Evolutionary conservation across 2,329 filamentous ascomycete species (phyloP), one percentile per base, ranked within the genome.

Genomic region (Leptographium radiaticola): DNA sequence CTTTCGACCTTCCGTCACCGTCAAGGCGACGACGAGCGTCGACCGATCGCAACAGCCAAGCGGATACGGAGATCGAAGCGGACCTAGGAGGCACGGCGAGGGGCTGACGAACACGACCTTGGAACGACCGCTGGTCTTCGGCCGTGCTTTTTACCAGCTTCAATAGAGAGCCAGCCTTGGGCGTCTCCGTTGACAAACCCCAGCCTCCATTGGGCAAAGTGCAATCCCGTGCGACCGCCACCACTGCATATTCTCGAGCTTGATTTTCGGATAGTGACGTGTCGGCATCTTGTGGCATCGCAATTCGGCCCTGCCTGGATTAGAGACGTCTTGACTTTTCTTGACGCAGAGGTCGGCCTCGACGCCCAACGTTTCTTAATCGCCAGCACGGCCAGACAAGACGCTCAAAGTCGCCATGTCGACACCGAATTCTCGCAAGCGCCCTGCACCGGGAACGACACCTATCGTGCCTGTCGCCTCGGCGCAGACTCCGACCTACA

Each of bases 391-490:
- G 25, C 25, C 25, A 25, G 25, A 3, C 25, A 10, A 31, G 10
- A 47, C 45, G n/a, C n/a, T 18, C 31, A 47, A 33, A 15, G 31
- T 13, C 55, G 54, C 60, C 54, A 77, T 77, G 75, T 73, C 77
- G 55, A 63, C 69, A 36, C 68, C 71, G 47, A 79, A 78, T 58
- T 66, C 76, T 20, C 71, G 86, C 68, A 93, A 93, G 73, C 78
- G 87, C 66, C 75, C 84, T 60, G 86, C 87, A 48, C 84, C 87
- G 54, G 86, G 84, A 65, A 72, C 83, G 57, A 76, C 80, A 40
- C 84, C 87, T n/a, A 70, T 79, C 59, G 70, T 77, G 25, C 78
- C 81, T 38, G 64, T 73, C 50, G 72, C 73, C 42, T 71, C 71
- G 59, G 68, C 77, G 63, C 76, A 77, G 55, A 71, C 71, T 58